A percentile compares a stretch with the other conserved stretches of the same genome.
Conservation (phyloP, 306 rosid species). For the Begonia fuchsioides region DNA sequence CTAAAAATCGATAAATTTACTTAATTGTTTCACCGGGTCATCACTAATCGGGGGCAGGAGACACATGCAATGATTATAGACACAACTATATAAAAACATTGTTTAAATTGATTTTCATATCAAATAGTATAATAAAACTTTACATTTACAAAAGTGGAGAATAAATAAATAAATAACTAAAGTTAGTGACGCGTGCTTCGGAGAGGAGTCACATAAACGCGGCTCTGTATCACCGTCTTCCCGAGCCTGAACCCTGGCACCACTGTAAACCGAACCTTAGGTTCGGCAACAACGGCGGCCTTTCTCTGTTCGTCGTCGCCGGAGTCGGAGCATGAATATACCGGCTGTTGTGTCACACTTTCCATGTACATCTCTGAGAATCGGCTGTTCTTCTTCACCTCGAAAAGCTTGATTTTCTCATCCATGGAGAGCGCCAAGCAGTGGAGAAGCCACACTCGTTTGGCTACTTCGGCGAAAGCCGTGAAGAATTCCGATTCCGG, state of each 20-base stretch:
- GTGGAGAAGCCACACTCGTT: constrained; percentile 67
- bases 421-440: constrained; percentile 52
- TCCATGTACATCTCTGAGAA: constrained; percentile 95
- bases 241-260: constrained; percentile 82
- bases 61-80: too few species aligned
- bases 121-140: too few species aligned
- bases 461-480: constrained; percentile 67
- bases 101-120: too few species aligned
- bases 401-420: constrained; percentile 42
- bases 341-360: constrained; percentile 26
- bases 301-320: constrained; percentile 6
- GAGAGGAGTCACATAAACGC: constrained; percentile 51
- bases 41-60: too few species aligned
- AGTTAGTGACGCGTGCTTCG: background rate
- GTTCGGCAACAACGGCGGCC: constrained; percentile 12
- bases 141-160: too few species aligned
- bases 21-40: too few species aligned
- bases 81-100: too few species aligned
- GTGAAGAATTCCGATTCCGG: constrained; percentile 68
- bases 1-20: too few species aligned
- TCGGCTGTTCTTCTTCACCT: constrained; percentile 48
- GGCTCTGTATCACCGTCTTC: constrained; percentile 56
- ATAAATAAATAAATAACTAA: too few species aligned
- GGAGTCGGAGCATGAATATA: constrained; percentile 19
- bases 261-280: constrained; percentile 60